These are phyloP conservation scores for Leccinum cinnamomeum DNA, from an alignment of 1,284 basidiomycete species.

Conservation along the genomic window DNA sequence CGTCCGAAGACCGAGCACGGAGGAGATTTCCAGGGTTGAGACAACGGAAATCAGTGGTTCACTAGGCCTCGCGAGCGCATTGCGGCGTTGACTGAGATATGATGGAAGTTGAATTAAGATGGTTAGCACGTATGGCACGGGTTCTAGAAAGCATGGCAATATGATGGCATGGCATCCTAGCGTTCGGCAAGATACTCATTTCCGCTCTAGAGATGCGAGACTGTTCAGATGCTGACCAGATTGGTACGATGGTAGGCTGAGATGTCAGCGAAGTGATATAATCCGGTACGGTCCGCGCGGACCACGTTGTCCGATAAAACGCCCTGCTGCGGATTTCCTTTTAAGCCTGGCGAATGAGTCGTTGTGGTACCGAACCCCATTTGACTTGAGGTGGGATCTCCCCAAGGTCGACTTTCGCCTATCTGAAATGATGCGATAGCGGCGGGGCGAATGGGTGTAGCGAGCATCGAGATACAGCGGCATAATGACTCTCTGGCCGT, in stretches of 20 bases:
- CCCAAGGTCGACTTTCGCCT: not conserved
- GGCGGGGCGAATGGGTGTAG: not conserved
- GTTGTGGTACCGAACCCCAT: not conserved
- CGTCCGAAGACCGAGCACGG: not conserved
- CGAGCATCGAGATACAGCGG: not conserved
- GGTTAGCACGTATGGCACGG: not conserved
- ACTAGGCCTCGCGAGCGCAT: not conserved
- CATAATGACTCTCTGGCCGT: not conserved
- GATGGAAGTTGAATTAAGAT: not conserved
- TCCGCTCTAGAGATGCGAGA: not conserved
- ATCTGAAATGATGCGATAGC: not conserved
- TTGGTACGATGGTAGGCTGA: not conserved
- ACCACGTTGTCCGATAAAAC: not conserved
- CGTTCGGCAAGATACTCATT: not conserved
- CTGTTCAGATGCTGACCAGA: not conserved
- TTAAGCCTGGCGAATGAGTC: not conserved
- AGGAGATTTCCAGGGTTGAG: not conserved
- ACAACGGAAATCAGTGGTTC: not conserved
- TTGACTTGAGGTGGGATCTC: conserved; percentile 2
- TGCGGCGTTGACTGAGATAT: not conserved
- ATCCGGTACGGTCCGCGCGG: not conserved
- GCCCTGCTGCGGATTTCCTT: not conserved
- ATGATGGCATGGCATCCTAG: not conserved
- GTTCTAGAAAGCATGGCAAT: not conserved
- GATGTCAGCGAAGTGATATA: not conserved